These are phyloP conservation scores for Umbelopsis isabellina DNA, from an alignment of 192 early-diverging fungal genomes.

Conservation along the genomic window DNA sequence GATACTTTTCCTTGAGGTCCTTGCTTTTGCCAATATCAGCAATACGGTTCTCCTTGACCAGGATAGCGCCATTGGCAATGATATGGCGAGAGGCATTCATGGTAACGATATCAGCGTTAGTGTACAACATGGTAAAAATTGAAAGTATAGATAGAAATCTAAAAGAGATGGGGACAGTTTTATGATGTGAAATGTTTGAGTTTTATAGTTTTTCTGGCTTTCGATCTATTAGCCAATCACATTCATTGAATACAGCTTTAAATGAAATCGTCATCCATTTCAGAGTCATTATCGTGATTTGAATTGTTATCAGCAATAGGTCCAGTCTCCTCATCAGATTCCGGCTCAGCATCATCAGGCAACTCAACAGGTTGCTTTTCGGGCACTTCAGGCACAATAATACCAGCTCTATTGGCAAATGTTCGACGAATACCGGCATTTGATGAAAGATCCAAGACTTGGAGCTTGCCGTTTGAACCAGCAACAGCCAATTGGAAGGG, in stretches of 20 bases:
- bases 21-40: conserved; percentile 28
- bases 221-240: neutral
- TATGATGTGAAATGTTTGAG: neutral
- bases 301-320: conserved; percentile 22
- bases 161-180: conserved; percentile 22
- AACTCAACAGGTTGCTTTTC: conserved; percentile 20
- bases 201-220: conserved; percentile 10
- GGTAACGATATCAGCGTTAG: conserved; percentile 27
- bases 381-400: conserved; percentile 15
- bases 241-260: neutral
- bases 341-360: conserved; percentile 25
- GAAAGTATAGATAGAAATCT: neutral
- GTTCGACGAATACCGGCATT: conserved; percentile 81
- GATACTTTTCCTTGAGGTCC: conserved; percentile 23
- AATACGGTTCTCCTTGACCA: conserved; percentile 21
- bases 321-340: conserved; percentile 25
- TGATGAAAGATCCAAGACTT: conserved; percentile 91
- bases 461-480: conserved; percentile 87
- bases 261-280: conserved; percentile 16
- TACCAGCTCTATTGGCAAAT: conserved; percentile 49
- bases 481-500: conserved; percentile 87
- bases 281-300: conserved; percentile 26
- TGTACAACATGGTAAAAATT: conserved; percentile 20
- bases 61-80: conserved; percentile 25
- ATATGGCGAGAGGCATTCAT: conserved; percentile 31